phyloP scores from a whole-genome alignment of 1,139 yeast species.

The Yarrowia galli region DNA sequence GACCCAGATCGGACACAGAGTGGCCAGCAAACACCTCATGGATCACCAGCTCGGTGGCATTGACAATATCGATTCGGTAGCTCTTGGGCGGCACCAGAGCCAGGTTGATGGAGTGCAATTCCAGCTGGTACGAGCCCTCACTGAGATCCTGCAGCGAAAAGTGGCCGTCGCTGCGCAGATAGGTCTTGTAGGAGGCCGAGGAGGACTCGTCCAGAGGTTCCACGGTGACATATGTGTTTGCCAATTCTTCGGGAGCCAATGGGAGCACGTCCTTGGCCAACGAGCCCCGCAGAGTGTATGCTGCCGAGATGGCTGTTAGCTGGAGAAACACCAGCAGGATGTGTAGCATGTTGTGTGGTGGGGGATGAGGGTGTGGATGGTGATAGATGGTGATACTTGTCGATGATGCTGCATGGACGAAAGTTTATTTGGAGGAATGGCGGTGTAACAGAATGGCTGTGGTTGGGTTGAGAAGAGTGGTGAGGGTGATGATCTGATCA shows the following conservation, averaged over 20 bases:
- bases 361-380: constrained; percentile 2
- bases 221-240: constrained; percentile 6
- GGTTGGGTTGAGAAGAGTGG: background rate
- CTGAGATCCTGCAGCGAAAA: constrained; percentile 47
- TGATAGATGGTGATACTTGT: background rate
- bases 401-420: background rate
- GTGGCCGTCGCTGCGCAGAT: constrained; percentile 43
- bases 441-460: background rate
- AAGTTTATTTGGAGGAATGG: background rate
- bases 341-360: constrained; percentile 5
- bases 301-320: constrained; percentile 29
- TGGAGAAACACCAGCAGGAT: constrained; percentile 9
- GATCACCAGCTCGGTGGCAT: constrained; percentile 43
- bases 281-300: constrained; percentile 40
- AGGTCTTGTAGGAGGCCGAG: constrained; percentile 38
- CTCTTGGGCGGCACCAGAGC: constrained; percentile 41
- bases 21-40: constrained; percentile 48
- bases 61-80: constrained; percentile 46
- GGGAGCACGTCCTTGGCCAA: constrained; percentile 40
- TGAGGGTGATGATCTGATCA: too few relatives aligned
- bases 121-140: constrained; percentile 47
- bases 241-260: constrained; percentile 31
- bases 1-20: constrained; percentile 47
- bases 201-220: background rate
- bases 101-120: constrained; percentile 43